Conservation (phyloP, 768 basidiomycete genomes). For the Leccinum uliginosum region DNA sequence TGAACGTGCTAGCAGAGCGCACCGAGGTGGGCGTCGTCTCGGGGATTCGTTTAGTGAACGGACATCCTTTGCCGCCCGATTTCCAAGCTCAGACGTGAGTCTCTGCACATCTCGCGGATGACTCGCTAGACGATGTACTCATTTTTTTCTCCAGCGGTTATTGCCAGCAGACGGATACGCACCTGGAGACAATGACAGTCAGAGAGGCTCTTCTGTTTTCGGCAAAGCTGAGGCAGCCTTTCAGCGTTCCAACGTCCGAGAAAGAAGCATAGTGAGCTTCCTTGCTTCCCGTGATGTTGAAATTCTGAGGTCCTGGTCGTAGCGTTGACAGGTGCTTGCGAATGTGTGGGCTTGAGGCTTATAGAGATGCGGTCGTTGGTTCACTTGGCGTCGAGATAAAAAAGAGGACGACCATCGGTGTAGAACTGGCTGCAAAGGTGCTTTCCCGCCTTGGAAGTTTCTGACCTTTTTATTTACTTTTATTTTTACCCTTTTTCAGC, state of each 20-base stretch:
- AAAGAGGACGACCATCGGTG: slow-evolving; percentile 83
- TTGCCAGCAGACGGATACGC: slow-evolving; percentile 83
- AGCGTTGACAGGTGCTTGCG: slow-evolving; percentile 53
- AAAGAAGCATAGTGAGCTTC: slow-evolving; percentile 72
- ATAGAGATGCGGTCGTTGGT: slow-evolving; percentile 66
- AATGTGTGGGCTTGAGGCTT: slow-evolving; percentile 61
- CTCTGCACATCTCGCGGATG: no score
- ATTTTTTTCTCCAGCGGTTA: slow-evolving; percentile 52
- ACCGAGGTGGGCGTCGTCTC: slow-evolving; percentile 34
- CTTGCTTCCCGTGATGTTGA: not conserved
- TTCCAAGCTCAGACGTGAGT: slow-evolving; percentile 53
- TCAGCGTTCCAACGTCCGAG: slow-evolving; percentile 56
- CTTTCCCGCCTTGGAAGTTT: not conserved
- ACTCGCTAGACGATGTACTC: not conserved
- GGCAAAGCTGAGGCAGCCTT: slow-evolving; percentile 73
- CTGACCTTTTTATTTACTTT: not conserved
- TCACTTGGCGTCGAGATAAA: slow-evolving; percentile 65
- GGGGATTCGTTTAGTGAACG: slow-evolving; percentile 44
- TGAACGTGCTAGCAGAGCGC: slow-evolving; percentile 44
- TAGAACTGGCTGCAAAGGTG: slow-evolving; percentile 78
- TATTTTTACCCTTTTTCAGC: slow-evolving; percentile 36
- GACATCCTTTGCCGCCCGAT: slow-evolving; percentile 40
- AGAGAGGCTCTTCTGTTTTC: slow-evolving; percentile 78
- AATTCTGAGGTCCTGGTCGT: not conserved
- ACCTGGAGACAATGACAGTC: slow-evolving; percentile 70